Evolutionary conservation across 192 early-diverging fungal species (phyloP).

Genomic region (Backusella parvicylindrica): DNA sequence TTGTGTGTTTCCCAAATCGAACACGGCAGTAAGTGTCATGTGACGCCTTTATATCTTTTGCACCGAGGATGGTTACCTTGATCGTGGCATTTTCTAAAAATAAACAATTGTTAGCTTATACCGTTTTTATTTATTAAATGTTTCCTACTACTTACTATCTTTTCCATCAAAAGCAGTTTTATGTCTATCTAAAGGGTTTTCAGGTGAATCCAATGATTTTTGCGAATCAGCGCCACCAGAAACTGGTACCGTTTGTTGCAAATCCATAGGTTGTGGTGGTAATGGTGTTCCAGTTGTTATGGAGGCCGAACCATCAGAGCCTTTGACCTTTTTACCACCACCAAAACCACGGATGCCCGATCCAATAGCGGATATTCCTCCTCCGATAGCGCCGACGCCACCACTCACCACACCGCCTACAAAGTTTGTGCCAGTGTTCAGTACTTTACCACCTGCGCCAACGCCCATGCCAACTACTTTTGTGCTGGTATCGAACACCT

Average conservation of each 20-base stretch:
- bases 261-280: background rate
- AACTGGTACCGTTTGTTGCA: background rate
- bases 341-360: background rate
- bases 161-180: background rate
- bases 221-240: background rate
- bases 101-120: background rate
- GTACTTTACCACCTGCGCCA: conserved; percentile 4
- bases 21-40: conserved; percentile 62
- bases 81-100: conserved; percentile 34
- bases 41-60: conserved; percentile 35
- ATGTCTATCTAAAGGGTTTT: background rate
- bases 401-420: conserved; percentile 12
- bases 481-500: conserved; percentile 27
- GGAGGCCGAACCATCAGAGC: background rate
- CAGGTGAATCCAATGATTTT: background rate
- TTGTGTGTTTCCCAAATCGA: conserved; percentile 47
- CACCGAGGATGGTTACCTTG: conserved; percentile 40
- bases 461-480: conserved; percentile 11
- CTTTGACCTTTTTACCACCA: background rate
- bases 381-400: background rate
- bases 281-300: background rate
- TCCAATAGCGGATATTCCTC: background rate
- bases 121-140: background rate
- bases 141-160: conserved; percentile 6
- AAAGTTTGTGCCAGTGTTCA: conserved; percentile 24